These are phyloP conservation scores for Linum usitatissimum DNA, from an alignment of 345 rosid species.

Conservation along the genomic window DNA sequence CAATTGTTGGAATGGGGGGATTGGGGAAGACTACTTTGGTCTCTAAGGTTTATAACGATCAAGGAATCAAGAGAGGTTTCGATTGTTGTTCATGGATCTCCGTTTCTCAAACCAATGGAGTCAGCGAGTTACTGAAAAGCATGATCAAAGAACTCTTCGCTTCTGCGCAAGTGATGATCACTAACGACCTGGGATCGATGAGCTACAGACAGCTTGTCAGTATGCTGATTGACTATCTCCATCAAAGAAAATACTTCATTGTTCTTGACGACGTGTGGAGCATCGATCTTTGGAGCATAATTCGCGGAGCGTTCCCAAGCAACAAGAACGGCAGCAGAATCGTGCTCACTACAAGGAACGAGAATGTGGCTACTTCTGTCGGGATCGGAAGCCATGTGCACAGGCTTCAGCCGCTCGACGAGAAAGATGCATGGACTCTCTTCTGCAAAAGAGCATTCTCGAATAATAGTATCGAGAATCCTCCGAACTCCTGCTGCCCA, in stretches of 20 bases:
- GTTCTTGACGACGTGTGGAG: constrained; percentile 32
- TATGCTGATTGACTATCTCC: constrained; percentile 14
- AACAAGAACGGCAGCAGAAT: constrained; percentile 18
- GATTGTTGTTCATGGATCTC: constrained; percentile 23
- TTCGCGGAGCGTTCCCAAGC: constrained; percentile 19
- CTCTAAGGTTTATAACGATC: constrained; percentile 15
- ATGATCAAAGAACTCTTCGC: constrained; percentile 17
- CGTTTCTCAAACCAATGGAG: constrained; percentile 14
- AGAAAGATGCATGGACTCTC: constrained; percentile 19
- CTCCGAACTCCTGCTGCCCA: too few species aligned
- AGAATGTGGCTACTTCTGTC: constrained; percentile 17
- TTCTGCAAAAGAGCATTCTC: constrained; percentile 25
- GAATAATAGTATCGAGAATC: constrained; percentile 13
- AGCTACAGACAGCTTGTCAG: constrained; percentile 14
- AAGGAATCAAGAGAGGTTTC: constrained; percentile 8
- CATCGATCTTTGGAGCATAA: constrained; percentile 20
- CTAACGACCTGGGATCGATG: constrained; percentile 15
- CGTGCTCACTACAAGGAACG: constrained; percentile 22
- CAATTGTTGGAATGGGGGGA: constrained; percentile 28
- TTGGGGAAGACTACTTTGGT: constrained; percentile 30
- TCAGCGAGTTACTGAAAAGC: constrained; percentile 15
- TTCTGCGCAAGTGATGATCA: constrained; percentile 6
- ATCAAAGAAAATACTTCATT: constrained; percentile 19
- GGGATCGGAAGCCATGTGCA: constrained; percentile 17
- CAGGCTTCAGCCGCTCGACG: constrained; percentile 16